Base-by-base conservation (phyloP, 148 eudicot species). In the Rhododendron mucronatum region DNA sequence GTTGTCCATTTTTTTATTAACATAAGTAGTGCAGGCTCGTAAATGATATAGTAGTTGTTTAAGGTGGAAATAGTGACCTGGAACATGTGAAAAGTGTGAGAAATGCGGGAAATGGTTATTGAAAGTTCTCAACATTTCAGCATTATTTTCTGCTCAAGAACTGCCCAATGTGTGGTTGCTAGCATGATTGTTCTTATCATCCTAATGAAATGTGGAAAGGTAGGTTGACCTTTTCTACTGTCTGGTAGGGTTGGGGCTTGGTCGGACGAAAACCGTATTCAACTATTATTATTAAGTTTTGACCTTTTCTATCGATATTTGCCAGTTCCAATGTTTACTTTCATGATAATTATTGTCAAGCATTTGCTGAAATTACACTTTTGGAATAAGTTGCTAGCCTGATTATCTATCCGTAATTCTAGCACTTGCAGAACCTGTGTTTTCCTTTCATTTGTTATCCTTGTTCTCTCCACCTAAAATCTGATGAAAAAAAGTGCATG, bases 181-280 rank as follows among this genome's bases (percentile, higher is more conserved):
- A 63, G 71, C 71, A 23, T 63, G 71, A 63, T 23, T 23, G 21
- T 77, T 77, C 80, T 77, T 11, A 75, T 18, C 45, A 18, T 77
- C 50, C 13, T 16, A 35, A 16, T 4, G 53, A 44, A 77, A 21
- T 44, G 3, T 21, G 30, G 71, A 63, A 41, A 7, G 80, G 30
- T 41, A 7, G 53, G 21, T 21, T 77, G 80, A 77, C 50, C 23
- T 20, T 39, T 44, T 20, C 80, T 3, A 45, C 81, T 78, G 30
- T 78, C 47, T 76, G 79, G 79, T 76, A 39, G 79, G 77, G 26
- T 76, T 74, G 47, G 78, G 44, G 80, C 69, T 65, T 65, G 73
- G 30, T 78, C 5, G 7, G 81, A 37, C 45, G 13, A 10, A 41
- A 44, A n/a, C 81, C 13, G 21, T n/a, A 35, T 21, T 44, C 45